Base-by-base conservation (phyloP, 192 early-diverging fungal genomes). In the Nowakowskiella sp. region DNA sequence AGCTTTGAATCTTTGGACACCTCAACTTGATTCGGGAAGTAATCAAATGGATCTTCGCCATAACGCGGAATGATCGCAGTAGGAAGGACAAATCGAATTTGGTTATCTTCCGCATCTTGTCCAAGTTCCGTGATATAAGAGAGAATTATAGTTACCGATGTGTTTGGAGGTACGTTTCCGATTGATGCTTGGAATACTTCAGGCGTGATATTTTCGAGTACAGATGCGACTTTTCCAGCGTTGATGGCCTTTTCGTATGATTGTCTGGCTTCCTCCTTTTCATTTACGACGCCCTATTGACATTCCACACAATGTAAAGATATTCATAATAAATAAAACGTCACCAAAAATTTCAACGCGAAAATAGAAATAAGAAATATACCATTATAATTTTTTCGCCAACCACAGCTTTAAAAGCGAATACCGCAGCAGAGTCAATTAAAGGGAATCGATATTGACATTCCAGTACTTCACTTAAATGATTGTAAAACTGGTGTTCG, bases 91-190 rank as follows among this genome's bases (percentile, higher is more conserved):
- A 78, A 76, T 26, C 71, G 58, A 34, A 72, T 42, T 30, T 62
- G 47, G 36, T 78, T 72, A 21, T 53, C 48, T 25, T 70, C 76
- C 19, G 65, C 51, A 47, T 76, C 77, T 30, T 64, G 57, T 31
- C 61, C 66, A 31, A 73, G 57, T 36, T 78, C 77, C 1, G 56
- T 50, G 16, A 78, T 52, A 51, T 80, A 78, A 0, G 68, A 66
- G 31, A 78, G 60, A n/a, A 62, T 57, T 16, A 78, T 49, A 16
- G 51, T 45, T 3, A 79, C 51, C 2, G 31, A 59, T 9, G 53
- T 49, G 1, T 47, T 44, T 19, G 74, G 33, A n/a, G 53, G 47
- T 27, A 80, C 34, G 53, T 80, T 79, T n/a, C 76, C 76, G 13
- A 78, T 34, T 13, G 55, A 63, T 23, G 62, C 57, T 44, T 68